These are phyloP conservation scores for Radiomyces spectabilis DNA, from an alignment of 192 early-diverging fungal species.

Conservation along the genomic window DNA sequence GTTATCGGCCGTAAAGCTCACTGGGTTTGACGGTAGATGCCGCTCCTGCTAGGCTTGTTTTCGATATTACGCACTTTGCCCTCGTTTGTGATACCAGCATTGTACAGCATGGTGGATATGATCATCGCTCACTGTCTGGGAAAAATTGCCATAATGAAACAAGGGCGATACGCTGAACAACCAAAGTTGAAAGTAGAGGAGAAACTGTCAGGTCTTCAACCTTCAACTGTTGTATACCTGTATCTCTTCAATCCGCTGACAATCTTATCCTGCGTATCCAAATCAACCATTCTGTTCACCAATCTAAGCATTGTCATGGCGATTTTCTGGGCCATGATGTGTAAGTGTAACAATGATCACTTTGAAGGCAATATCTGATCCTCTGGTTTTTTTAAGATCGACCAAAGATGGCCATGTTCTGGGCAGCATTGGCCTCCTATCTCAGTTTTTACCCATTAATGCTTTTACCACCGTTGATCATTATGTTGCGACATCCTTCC, in stretches of 20 bases:
- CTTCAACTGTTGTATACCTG: slow-evolving; percentile 14
- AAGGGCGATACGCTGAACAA: slow-evolving; percentile 7
- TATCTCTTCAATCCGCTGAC: slow-evolving; percentile 86
- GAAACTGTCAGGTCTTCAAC: neutral
- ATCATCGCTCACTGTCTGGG: slow-evolving; percentile 51
- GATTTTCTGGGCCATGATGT: slow-evolving; percentile 60
- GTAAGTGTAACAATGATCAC: neutral
- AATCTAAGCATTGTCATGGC: slow-evolving; percentile 69
- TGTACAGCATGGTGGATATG: slow-evolving; percentile 62
- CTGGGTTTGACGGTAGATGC: slow-evolving; percentile 36
- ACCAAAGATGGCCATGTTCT: slow-evolving; percentile 50
- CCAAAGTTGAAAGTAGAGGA: slow-evolving; percentile 21
- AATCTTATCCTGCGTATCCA: slow-evolving; percentile 64
- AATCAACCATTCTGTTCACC: slow-evolving; percentile 69
- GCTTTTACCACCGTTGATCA: slow-evolving; percentile 54
- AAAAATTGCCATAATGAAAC: slow-evolving; percentile 44
- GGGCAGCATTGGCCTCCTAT: slow-evolving; percentile 74
- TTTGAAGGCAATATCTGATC: too few species aligned
- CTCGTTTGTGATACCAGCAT: slow-evolving; percentile 32
- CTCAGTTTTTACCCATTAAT: slow-evolving; percentile 83
- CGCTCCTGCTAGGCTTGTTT: slow-evolving; percentile 71
- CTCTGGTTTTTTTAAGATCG: slow-evolving; percentile 40
- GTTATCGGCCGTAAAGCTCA: neutral
- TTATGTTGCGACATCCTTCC: too few species aligned
- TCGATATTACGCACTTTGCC: slow-evolving; percentile 50